Evolutionary conservation across 371 early-diverging fungal genomes (phyloP), one percentile per base, ranked within the genome.

Genomic region (Mortierella sp.): DNA sequence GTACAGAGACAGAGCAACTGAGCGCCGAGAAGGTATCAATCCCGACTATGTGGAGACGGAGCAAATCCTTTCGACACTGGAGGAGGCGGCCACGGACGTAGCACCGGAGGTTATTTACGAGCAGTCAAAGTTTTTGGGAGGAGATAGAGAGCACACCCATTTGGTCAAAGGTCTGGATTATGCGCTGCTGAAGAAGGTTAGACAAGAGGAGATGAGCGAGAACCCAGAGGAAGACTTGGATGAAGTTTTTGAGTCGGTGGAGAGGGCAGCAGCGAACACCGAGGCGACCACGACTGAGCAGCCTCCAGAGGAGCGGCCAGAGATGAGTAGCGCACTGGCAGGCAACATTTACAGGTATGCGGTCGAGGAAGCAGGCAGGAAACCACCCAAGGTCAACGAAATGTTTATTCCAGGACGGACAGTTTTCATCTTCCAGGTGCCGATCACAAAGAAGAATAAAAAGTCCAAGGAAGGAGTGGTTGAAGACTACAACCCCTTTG

Each of bases 151-250:
- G 42, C 97, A 95, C 80, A 97, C 98, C 3, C 98, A 98, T 90
- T 88, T 98, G 73, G 98, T 98, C 65, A 97, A 97, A 76, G 98
- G 98, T 21, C 89, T 98, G 19, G 98, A 98, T 84, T 97, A 89
- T 88, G 92, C 96, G 1, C 90, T 98, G 24, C 84, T 97, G 48
- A 88, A 91, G 60, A 94, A 94, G 86, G 91, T 94, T 7, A 91
- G 96, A 26, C 84, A 84, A 54, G 90, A 90, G 65, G 72, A 86
- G 28, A 75, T 78, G 13, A 81, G 79, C 0, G 82, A 79, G 9
- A 81, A 65, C n/a, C 38, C 50, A 9, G 81, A 80, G 31, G 60
- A 44, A 0, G 83, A 80, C 42, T 60, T 78, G 70, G 90, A 91
- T 73, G 77, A 77, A 54, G 87, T 84, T 11, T 74, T 77, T 50